phyloP scores from a whole-genome alignment of 768 basidiomycete genomes.

The Boletus sensibilis region DNA sequence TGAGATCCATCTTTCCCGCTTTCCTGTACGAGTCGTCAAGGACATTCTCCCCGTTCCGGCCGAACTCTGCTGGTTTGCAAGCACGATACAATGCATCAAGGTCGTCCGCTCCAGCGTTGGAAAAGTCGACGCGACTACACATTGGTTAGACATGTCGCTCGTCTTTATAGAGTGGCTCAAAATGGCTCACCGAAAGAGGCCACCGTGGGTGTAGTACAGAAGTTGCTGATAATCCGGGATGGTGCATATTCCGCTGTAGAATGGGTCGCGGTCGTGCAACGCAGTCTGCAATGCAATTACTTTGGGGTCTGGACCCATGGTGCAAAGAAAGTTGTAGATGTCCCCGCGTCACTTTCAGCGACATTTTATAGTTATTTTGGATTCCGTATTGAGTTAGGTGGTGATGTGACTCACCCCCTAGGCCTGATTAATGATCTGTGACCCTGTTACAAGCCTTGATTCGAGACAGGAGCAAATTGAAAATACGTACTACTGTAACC shows the following conservation, averaged over 20 bases:
- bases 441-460: no score
- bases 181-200: background rate
- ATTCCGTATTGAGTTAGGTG: background rate
- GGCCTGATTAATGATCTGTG: no score
- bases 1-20: conserved; percentile 44
- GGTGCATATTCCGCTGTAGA: background rate
- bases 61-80: conserved; percentile 10
- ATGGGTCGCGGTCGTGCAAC: background rate
- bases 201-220: background rate
- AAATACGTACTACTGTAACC: no score
- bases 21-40: conserved; percentile 33
- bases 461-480: no score
- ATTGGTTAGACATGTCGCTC: background rate
- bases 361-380: background rate
- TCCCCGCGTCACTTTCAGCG: background rate
- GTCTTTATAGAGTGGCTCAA: no score
- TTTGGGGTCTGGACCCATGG: background rate
- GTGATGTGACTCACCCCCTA: no score
- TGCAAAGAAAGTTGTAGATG: background rate
- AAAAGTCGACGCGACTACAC: background rate
- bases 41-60: background rate
- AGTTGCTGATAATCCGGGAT: background rate
- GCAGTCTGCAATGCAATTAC: background rate
- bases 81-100: background rate
- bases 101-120: background rate